Percentiles rank a stretch among this genome's conserved stretches.
Evolutionary conservation across 352 stramenopile genomes (phyloP).

Genomic region (Pythium guiyangense): DNA sequence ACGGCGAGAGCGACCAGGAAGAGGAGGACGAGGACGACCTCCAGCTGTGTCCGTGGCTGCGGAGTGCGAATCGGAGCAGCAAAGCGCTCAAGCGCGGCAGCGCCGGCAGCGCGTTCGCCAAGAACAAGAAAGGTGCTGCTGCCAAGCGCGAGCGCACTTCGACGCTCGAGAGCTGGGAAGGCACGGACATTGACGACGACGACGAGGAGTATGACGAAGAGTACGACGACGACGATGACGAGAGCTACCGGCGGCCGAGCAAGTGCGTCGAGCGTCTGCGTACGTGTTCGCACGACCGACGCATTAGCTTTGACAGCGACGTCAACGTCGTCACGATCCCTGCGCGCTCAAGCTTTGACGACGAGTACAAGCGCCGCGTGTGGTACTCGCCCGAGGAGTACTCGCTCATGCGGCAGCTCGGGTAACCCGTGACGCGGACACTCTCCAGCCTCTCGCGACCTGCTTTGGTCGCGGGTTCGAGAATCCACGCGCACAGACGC

Average conservation of each 20-base stretch:
- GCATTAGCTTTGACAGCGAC: slow-evolving; percentile 76
- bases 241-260: slow-evolving; percentile 11
- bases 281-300: slow-evolving; percentile 62
- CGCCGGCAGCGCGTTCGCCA: slow-evolving; percentile 12
- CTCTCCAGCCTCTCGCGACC: too few species aligned
- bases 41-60: slow-evolving; percentile 8
- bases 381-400: slow-evolving; percentile 78
- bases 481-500: too few species aligned
- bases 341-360: slow-evolving; percentile 62
- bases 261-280: slow-evolving; percentile 37
- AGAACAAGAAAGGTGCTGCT: slow-evolving; percentile 22
- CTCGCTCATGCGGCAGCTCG: slow-evolving; percentile 40
- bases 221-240: slow-evolving; percentile 50
- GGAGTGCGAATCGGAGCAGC: not conserved
- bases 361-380: slow-evolving; percentile 68
- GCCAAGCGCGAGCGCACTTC: slow-evolving; percentile 41
- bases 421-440: not conserved
- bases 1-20: slow-evolving; percentile 34
- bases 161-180: slow-evolving; percentile 55
- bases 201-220: slow-evolving; percentile 43
- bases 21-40: slow-evolving; percentile 47
- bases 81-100: slow-evolving; percentile 1
- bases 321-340: slow-evolving; percentile 74
- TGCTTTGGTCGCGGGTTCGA: too few species aligned
- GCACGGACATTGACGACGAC: slow-evolving; percentile 43